A percentile compares a stretch with the other conserved stretches of the same genome.
Evolutionary conservation across 2,329 filamentous ascomycete species (phyloP).

Genomic region (Colletotrichum acutatum): DNA sequence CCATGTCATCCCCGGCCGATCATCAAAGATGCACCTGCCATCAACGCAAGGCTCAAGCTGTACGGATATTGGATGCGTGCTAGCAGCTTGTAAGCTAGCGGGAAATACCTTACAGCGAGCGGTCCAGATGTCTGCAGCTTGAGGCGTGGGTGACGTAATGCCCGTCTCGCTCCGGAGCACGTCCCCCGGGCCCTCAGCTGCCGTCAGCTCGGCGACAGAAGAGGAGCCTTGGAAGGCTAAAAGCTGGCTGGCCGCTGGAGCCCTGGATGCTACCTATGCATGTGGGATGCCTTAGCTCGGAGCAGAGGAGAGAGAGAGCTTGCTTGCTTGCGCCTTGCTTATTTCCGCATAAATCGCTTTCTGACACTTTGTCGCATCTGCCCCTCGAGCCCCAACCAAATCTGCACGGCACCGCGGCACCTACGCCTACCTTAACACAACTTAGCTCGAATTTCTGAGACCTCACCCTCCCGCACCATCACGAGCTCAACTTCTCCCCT

Average conservation of each 20-base stretch:
- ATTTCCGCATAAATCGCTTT: constrained; percentile 11
- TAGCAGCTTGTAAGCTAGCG: neutral
- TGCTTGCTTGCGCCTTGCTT: neutral
- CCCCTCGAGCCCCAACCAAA: neutral
- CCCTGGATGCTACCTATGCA: neutral
- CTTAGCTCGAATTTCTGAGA: constrained; percentile 13
- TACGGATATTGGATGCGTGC: neutral
- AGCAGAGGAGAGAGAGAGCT: neutral
- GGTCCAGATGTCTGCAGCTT: neutral
- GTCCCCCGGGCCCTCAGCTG: neutral
- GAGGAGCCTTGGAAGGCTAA: no score
- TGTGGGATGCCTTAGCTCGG: neutral
- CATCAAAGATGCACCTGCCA: neutral
- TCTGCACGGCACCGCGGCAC: neutral
- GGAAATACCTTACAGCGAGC: neutral
- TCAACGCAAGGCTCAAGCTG: neutral
- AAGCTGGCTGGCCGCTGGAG: no score
- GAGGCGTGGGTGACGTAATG: constrained; percentile 6
- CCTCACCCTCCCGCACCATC: constrained; percentile 20
- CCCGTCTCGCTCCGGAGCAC: constrained; percentile 2
- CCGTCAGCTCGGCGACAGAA: neutral
- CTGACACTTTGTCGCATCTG: constrained; percentile 21
- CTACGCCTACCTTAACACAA: neutral
- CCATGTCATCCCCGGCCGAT: neutral
- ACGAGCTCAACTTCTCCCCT: constrained; percentile 15